phyloP scores from a whole-genome alignment of 148 eudicot genomes.

The Chenopodium album region DNA sequence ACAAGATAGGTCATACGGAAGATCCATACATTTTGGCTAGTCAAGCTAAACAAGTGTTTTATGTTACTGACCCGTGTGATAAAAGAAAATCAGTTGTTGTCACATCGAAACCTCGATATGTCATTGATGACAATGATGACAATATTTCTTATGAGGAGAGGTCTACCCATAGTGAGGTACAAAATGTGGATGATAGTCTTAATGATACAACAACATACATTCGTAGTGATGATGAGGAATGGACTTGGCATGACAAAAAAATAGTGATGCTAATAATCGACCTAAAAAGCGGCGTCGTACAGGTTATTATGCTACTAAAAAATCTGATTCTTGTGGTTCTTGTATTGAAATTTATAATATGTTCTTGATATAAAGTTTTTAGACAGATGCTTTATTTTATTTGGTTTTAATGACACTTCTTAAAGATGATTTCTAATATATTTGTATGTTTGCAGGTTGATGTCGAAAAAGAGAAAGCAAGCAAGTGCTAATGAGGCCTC shows the following conservation, averaged over 20 bases:
- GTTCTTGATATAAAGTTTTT: no score
- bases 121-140: neutral
- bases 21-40: conserved; percentile 6
- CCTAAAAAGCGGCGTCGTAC: neutral
- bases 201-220: neutral
- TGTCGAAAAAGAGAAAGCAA: neutral
- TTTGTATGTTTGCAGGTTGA: neutral
- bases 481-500: no score
- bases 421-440: neutral
- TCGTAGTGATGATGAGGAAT: neutral
- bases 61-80: neutral
- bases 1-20: neutral
- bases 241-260: neutral
- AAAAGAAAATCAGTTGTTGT: neutral
- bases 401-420: neutral
- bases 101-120: neutral
- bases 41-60: conserved; percentile 8
- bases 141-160: neutral
- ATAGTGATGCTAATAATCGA: no score
- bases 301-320: neutral
- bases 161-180: neutral
- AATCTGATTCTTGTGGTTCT: no score
- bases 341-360: neutral
- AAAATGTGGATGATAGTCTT: neutral
- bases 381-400: neutral